Percentiles rank a stretch among this genome's conserved stretches.
Evolutionary conservation across 1,284 basidiomycete species (phyloP).

Genomic region (Lignosus rhinocerotis): DNA sequence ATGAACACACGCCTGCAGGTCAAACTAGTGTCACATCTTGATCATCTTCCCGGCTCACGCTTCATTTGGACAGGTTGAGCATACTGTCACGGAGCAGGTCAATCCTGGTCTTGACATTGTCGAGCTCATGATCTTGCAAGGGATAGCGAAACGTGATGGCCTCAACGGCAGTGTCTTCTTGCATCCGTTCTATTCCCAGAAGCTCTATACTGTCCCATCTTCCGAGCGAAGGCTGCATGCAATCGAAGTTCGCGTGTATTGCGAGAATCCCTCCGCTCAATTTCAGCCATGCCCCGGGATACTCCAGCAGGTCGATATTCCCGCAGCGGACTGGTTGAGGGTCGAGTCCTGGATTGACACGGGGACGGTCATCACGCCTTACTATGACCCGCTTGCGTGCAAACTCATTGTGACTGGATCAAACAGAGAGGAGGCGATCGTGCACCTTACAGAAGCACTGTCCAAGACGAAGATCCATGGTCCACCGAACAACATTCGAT

Average conservation of each 20-base stretch:
- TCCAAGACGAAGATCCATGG: constrained; percentile 43
- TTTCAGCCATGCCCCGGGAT: constrained; percentile 67
- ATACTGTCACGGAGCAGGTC: constrained; percentile 64
- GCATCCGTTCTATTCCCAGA: constrained; percentile 35
- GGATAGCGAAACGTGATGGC: constrained; percentile 37
- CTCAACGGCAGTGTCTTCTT: constrained; percentile 22
- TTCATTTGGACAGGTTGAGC: constrained; percentile 53
- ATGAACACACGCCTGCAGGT: constrained; percentile 75
- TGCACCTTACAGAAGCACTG: constrained; percentile 40
- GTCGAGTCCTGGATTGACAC: constrained; percentile 55
- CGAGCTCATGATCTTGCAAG: constrained; percentile 64
- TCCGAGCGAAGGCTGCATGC: constrained; percentile 37
- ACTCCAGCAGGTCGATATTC: constrained; percentile 55
- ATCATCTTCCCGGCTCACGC: neutral
- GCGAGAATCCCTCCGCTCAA: constrained; percentile 60
- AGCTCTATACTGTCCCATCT: constrained; percentile 31
- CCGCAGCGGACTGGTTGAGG: constrained; percentile 47
- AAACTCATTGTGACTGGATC: constrained; percentile 52
- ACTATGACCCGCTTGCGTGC: constrained; percentile 58
- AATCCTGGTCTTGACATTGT: constrained; percentile 65
- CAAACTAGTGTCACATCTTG: constrained; percentile 4
- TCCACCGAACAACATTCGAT: constrained; percentile 58
- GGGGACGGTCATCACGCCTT: constrained; percentile 53
- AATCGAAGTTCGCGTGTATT: constrained; percentile 68
- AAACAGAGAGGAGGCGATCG: constrained; percentile 44